These are phyloP conservation scores for Trichophyton mentagrophytes DNA, from an alignment of 2,329 filamentous ascomycete genomes.

Conservation along the genomic window DNA sequence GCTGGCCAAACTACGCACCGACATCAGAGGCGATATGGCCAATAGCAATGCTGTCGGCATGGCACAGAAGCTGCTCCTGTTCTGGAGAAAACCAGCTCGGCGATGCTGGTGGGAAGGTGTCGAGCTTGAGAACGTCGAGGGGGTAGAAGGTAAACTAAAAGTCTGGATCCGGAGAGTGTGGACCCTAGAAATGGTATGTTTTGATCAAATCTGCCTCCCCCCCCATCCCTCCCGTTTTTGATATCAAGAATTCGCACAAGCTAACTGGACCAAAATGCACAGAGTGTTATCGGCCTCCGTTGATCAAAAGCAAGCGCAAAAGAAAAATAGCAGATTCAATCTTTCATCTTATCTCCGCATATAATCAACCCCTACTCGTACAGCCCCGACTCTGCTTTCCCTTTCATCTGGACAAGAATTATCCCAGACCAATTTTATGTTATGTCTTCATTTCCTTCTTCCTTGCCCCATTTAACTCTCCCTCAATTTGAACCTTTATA, in stretches of 20 bases:
- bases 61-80: slow-evolving; percentile 93
- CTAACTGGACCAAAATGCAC: neutral
- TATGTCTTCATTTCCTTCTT: neutral
- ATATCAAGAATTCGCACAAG: neutral
- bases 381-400: no score
- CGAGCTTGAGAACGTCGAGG: slow-evolving; percentile 77
- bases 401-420: neutral
- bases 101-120: slow-evolving; percentile 99
- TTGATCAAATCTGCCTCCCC: slow-evolving; percentile 4
- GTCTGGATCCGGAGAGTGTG: slow-evolving; percentile 97
- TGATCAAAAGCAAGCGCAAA: slow-evolving; percentile 3
- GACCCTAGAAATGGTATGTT: slow-evolving; percentile 81
- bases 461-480: no score
- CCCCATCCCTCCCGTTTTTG: neutral
- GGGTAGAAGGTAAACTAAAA: slow-evolving; percentile 82
- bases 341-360: neutral
- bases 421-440: neutral
- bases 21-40: slow-evolving; percentile 64
- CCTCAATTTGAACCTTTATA: neutral
- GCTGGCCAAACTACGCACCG: slow-evolving; percentile 79
- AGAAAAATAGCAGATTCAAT: neutral
- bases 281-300: slow-evolving; percentile 14
- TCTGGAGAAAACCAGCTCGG: slow-evolving; percentile 93
- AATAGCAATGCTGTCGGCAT: slow-evolving; percentile 77
- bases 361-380: neutral